A percentile compares a stretch with the other conserved stretches of the same genome.
Evolutionary conservation across 2,329 filamentous ascomycete genomes (phyloP).

Genomic region (Tolypocladium guangdongense): DNA sequence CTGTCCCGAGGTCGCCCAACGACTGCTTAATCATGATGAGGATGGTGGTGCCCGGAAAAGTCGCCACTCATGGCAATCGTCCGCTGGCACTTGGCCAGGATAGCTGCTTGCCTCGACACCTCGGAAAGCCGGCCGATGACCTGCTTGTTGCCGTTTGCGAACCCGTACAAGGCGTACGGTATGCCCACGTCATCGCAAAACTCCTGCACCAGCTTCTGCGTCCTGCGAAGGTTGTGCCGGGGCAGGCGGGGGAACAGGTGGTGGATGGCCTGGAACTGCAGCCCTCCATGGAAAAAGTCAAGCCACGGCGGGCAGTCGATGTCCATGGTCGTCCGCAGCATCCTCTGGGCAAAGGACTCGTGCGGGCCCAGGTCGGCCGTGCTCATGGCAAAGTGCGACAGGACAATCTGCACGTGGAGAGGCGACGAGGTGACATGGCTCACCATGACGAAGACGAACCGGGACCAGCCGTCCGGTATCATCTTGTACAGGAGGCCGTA

Average conservation of each 20-base stretch:
- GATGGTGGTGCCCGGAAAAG: not conserved
- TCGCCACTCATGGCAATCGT: conserved; percentile 2
- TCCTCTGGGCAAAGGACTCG: conserved; percentile 82
- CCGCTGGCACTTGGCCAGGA: conserved; percentile 61
- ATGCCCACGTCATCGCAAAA: conserved; percentile 77
- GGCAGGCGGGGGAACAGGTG: conserved; percentile 78
- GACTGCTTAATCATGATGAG: not conserved
- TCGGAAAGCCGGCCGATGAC: conserved; percentile 69
- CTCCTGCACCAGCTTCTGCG: conserved; percentile 65
- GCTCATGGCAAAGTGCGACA: conserved; percentile 91
- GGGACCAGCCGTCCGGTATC: conserved; percentile 57
- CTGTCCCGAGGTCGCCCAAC: not conserved
- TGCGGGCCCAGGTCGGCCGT: conserved; percentile 73
- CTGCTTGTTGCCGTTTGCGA: conserved; percentile 71
- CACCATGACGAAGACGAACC: conserved; percentile 65
- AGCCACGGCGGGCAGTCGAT: conserved; percentile 81
- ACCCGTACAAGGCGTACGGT: conserved; percentile 77
- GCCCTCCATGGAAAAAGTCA: conserved; percentile 78
- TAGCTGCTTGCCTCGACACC: conserved; percentile 67
- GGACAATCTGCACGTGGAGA: conserved; percentile 79
- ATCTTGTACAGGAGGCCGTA: conserved; percentile 67
- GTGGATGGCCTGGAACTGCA: conserved; percentile 85
- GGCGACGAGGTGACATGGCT: conserved; percentile 74
- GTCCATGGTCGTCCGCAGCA: conserved; percentile 90
- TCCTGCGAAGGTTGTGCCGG: conserved; percentile 67